A percentile compares a stretch with the other conserved stretches of the same genome.
Evolutionary conservation across 2,329 filamentous ascomycete genomes (phyloP).

Genomic region (Claviceps lovelessii): DNA sequence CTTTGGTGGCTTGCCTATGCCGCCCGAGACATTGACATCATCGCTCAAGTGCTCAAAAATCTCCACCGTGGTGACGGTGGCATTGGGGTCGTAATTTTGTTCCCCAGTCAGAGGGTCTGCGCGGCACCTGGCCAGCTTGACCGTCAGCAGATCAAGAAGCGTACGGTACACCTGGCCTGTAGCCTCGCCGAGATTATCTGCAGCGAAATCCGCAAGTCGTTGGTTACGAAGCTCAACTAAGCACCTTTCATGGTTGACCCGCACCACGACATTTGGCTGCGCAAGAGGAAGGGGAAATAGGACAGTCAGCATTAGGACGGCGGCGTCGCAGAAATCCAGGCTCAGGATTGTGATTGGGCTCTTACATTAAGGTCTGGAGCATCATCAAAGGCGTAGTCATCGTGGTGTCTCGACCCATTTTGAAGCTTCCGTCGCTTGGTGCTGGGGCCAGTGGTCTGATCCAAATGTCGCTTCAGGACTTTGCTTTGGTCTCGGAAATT

Average conservation of each 20-base stretch:
- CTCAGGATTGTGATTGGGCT: not conserved
- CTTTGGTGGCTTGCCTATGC: slow-evolving; percentile 41
- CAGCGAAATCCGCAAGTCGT: slow-evolving; percentile 57
- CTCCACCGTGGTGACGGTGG: slow-evolving; percentile 37
- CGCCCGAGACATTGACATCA: slow-evolving; percentile 36
- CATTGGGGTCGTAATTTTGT: slow-evolving; percentile 15
- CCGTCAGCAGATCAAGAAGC: slow-evolving; percentile 56
- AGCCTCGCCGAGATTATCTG: slow-evolving; percentile 53
- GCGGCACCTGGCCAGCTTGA: slow-evolving; percentile 53
- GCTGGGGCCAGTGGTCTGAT: slow-evolving; percentile 23
- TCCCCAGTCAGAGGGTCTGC: slow-evolving; percentile 32
- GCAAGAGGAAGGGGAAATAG: not conserved
- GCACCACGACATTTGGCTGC: slow-evolving; percentile 58
- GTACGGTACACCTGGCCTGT: slow-evolving; percentile 68
- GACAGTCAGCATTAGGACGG: not conserved
- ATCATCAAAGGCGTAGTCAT: slow-evolving; percentile 19
- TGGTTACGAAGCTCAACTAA: slow-evolving; percentile 69
- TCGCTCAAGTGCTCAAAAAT: slow-evolving; percentile 40
- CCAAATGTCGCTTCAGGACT: slow-evolving; percentile 36
- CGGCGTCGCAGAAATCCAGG: not conserved
- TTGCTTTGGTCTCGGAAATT: slow-evolving; percentile 39
- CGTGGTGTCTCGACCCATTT: slow-evolving; percentile 25
- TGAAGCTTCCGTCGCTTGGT: slow-evolving; percentile 42
- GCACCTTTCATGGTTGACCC: slow-evolving; percentile 75
- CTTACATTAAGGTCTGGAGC: slow-evolving; percentile 40